Base-by-base conservation (phyloP, 129 eudicot species). In the Kitagawia praeruptora region DNA sequence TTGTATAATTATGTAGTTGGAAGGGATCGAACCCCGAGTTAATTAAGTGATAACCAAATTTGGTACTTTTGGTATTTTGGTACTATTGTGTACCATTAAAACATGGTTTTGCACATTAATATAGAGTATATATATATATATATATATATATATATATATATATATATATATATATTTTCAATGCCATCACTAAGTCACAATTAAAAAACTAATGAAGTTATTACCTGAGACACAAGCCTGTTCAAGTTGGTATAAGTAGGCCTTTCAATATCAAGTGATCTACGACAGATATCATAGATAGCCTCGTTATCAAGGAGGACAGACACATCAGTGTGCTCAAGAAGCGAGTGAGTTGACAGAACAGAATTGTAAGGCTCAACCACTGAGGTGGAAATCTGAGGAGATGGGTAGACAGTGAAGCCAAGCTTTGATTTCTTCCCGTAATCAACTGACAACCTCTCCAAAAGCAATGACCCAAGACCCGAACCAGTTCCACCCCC, bases 401-500 rank as follows among this genome's bases (percentile, higher is more conserved):
- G 97, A 13, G 97, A 91, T 72, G 97, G 97, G 83, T 91, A 91
- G 51, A 91, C 92, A 8, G 96, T 91, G 76, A 91, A 91, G 14
- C 96, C 96, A 16, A 91, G 87, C 88, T 91, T 91, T 0, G 96
- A 91, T 80, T 88, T 91, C 85, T 91, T 91, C 51, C 96, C 97
- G 2, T 91, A 91, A 48, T 91, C 97, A 0, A 91, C 97, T 3
- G 97, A 91, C 12, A 91, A 83, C 82, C 97, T 91, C 76, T 91
- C 97, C 8, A 91, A 89, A 77, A 91, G 84, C 16, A 91, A 84
- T 58, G 97, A 91, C 31, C 97, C 97, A 19, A 91, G 90, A 0
- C 97, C 97, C 40, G 97, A 91, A 15, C 97, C 97, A 67, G 97
- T 91, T 1, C 97, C 97, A 76, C 97, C 97, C 23, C 97, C 97